Evolutionary conservation across 2,329 filamentous ascomycete genomes (phyloP), one percentile per base, ranked within the genome.

Genomic region (Annulohypoxylon truncatum): DNA sequence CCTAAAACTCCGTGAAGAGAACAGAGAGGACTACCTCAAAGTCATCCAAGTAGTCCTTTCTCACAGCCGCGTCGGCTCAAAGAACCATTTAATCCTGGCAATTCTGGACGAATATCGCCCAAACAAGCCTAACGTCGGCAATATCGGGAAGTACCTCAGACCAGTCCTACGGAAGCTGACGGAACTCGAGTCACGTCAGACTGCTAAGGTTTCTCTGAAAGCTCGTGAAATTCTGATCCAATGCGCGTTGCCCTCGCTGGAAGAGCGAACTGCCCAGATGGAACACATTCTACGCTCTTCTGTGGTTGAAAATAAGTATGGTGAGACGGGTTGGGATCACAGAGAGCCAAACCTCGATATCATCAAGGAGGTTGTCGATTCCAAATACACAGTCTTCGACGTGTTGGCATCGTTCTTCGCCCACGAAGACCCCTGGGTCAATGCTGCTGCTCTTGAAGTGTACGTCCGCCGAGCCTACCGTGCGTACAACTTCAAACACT

Each of bases 321-420:
- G 96, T 64, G 96, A 99, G 85, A 94, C 93, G 66, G 94, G 95
- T 54, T 97, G 93, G 92, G 95, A 97, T 70, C 96, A 99, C 82
- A 88, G 96, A 71, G 92, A 97, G 80, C 96, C 96, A 50, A 93
- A 91, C 80, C 83, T 97, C 57, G 92, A 96, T 20, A 85, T 97
- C 70, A 91, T 99, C 82, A 97, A 97, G 85, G 96, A 99, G 80
- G 94, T 99, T 29, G 93, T 99, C 55, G 96, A 99, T 80, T 98
- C 96, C 58, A 97, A 97, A 83, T 98, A 96, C 84, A 98, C 95
- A 42, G 96, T 99, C 70, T 97, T 97, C 73, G 96, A 99, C 77
- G 96, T 99, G 15, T 82, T 99, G 71, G 92, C 95, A 6, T 90
- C 93, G 62, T 99, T 99, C 88, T 99, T 99, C 77, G 92, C 90